Evolutionary conservation across 1,284 basidiomycete species (phyloP).

Genomic region (Puccinia hordei): DNA sequence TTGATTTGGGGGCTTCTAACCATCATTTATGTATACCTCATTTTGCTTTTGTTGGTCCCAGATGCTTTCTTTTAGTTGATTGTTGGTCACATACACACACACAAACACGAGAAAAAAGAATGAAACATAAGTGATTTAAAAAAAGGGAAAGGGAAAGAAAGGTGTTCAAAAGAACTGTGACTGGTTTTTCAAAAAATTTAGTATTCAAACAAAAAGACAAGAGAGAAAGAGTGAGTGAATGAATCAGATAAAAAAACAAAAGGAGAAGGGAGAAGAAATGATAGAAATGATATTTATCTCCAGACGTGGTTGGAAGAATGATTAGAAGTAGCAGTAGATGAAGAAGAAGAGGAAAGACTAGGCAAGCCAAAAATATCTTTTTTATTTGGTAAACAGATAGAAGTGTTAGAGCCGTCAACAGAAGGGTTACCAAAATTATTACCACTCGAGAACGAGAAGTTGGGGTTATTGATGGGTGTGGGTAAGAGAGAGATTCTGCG

Average conservation of each 20-base stretch:
- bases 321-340: background rate
- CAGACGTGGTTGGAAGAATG: background rate
- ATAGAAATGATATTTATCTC: background rate
- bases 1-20: no score
- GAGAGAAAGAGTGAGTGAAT: background rate
- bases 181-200: background rate
- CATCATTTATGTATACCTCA: no score
- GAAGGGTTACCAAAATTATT: background rate
- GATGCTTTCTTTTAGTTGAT: no score
- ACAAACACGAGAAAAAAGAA: background rate
- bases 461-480: slow-evolving; percentile 8
- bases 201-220: background rate
- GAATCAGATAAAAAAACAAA: background rate
- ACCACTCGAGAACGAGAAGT: slow-evolving; percentile 14
- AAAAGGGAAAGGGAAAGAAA: background rate
- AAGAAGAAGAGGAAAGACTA: background rate
- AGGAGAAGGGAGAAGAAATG: background rate
- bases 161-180: background rate
- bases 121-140: background rate
- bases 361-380: no score
- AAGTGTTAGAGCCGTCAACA: background rate
- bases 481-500: slow-evolving; percentile 17
- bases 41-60: no score
- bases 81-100: no score
- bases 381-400: no score